phyloP scores from a whole-genome alignment of 1,284 basidiomycete species.

The Puccinia triticina region DNA sequence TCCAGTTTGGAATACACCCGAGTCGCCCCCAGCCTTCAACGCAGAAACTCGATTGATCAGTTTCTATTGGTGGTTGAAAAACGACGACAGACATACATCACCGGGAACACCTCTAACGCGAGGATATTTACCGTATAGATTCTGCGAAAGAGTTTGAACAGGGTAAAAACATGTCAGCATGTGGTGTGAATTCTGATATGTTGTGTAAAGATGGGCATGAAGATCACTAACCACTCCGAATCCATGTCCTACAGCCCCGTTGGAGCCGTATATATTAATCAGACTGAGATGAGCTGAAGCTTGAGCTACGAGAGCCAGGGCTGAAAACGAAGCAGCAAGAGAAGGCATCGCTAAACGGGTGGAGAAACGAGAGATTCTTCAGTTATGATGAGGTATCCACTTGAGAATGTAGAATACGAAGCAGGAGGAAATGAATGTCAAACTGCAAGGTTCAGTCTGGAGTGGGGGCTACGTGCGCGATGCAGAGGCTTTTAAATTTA shows the following conservation, averaged over 20 bases:
- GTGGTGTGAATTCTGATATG: neutral
- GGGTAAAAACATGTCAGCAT: neutral
- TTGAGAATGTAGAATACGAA: too few relatives aligned
- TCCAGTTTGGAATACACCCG: conserved; percentile 46
- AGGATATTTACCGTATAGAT: conserved; percentile 46
- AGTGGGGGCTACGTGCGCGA: too few relatives aligned
- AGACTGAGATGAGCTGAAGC: conserved; percentile 18
- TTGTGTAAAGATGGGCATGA: neutral
- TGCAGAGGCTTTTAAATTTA: too few relatives aligned
- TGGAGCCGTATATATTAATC: conserved; percentile 29
- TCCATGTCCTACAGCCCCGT: conserved; percentile 30
- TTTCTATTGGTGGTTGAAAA: neutral
- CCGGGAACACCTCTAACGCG: neutral
- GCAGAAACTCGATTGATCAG: neutral
- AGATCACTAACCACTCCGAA: conserved; percentile 37
- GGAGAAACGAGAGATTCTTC: neutral
- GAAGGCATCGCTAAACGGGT: neutral
- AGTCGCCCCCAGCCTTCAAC: conserved; percentile 42
- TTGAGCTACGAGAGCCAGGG: neutral
- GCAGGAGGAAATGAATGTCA: too few relatives aligned
- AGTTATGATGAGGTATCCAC: neutral
- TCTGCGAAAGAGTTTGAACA: neutral
- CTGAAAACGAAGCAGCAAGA: neutral
- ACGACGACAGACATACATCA: conserved; percentile 22
- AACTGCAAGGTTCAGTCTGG: too few relatives aligned